A percentile compares a stretch with the other conserved stretches of the same genome.
These are phyloP conservation scores for Sideroxylon spinosum DNA, from an alignment of 179 eudicot genomes.

Conservation along the genomic window DNA sequence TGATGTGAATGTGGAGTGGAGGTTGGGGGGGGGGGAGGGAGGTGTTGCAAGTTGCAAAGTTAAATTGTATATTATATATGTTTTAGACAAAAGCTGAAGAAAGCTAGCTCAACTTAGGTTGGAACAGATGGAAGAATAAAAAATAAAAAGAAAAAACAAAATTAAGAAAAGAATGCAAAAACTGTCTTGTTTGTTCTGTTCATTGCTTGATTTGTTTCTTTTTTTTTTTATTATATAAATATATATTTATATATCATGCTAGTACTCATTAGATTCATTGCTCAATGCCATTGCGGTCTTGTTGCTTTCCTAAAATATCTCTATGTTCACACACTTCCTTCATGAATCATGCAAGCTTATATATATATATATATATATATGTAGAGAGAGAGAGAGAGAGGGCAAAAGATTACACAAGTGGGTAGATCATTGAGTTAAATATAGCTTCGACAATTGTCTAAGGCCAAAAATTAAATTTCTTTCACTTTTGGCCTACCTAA, in stretches of 20 bases:
- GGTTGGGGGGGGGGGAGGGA: neutral
- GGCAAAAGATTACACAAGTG: neutral
- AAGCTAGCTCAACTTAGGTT: neutral
- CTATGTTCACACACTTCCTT: neutral
- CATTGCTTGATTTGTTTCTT: neutral
- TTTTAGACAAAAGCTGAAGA: neutral
- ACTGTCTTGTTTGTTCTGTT: neutral
- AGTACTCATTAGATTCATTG: neutral
- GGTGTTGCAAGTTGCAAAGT: conserved; percentile 13
- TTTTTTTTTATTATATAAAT: neutral
- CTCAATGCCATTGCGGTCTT: conserved; percentile 6
- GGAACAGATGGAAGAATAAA: neutral
- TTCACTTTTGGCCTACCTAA: neutral
- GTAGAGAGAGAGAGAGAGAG: neutral
- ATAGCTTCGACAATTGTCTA: neutral
- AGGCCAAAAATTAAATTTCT: neutral
- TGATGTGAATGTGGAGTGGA: neutral
- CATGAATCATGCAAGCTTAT: neutral
- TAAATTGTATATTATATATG: neutral
- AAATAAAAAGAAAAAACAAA: neutral
- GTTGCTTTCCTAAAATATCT: conserved; percentile 4
- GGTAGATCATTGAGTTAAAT: neutral
- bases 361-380: no score
- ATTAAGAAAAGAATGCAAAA: neutral
- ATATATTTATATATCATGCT: neutral